Percentiles rank a stretch among this genome's conserved stretches.
phyloP scores from a whole-genome alignment of 1,284 basidiomycete species.

The Boletellus deceptivus region DNA sequence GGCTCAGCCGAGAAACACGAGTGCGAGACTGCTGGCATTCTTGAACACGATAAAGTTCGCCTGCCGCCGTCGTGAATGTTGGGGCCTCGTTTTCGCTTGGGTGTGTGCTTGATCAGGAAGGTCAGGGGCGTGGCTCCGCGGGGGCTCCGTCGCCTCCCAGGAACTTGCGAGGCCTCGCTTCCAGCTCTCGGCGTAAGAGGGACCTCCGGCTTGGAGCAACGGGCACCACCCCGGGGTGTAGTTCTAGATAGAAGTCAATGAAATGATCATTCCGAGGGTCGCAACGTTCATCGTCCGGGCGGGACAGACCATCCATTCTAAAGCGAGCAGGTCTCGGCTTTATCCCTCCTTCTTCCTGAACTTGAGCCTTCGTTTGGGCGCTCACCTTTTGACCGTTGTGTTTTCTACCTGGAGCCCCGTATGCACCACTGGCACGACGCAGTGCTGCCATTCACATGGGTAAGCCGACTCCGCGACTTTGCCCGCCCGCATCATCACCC shows the following conservation, averaged over 20 bases:
- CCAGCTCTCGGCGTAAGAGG: too few species aligned
- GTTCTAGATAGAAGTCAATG: background rate
- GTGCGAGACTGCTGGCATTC: too few species aligned
- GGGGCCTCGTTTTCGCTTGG: constrained; percentile 1
- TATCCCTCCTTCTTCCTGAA: background rate
- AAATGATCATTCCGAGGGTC: constrained; percentile 10
- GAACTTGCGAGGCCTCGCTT: too few species aligned
- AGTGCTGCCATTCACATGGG: constrained; percentile 19
- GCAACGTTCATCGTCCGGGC: background rate
- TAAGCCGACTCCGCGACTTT: constrained; percentile 3
- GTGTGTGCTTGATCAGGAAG: background rate
- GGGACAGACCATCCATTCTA: background rate
- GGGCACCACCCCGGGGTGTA: background rate
- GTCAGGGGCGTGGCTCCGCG: constrained; percentile 2
- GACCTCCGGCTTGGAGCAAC: too few species aligned
- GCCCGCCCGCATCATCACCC: background rate
- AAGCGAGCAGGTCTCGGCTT: background rate
- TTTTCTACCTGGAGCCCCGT: too few species aligned
- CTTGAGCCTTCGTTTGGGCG: too few species aligned
- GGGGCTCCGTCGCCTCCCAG: too few species aligned
- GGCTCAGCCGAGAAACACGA: too few species aligned
- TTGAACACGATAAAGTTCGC: constrained; percentile 5
- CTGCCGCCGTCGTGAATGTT: background rate
- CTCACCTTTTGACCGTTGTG: too few species aligned
- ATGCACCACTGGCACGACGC: constrained; percentile 9